Conservation (phyloP, 371 early-diverging fungal genomes). For the Mortierella polycephala region DNA sequence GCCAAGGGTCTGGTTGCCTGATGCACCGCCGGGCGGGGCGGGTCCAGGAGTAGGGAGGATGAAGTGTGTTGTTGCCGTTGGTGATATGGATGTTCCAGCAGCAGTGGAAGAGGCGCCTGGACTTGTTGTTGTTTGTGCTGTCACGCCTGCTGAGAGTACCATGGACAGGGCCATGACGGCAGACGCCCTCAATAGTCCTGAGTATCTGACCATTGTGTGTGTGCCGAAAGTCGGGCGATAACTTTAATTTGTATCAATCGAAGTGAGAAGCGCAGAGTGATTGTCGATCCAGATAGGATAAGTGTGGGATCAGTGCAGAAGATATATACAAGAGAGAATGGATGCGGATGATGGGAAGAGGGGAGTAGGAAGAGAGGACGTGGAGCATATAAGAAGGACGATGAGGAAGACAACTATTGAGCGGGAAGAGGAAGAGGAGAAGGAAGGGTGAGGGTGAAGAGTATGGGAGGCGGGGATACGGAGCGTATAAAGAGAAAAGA, state of each 20-base stretch:
- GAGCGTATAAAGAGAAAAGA: neutral
- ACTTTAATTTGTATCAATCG: neutral
- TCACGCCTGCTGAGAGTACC: neutral
- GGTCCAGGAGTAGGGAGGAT: neutral
- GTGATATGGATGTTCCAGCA: neutral
- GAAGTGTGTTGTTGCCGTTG: neutral
- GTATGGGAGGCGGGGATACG: neutral
- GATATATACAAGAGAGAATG: no score
- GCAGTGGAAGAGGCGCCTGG: neutral
- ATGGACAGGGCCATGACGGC: neutral
- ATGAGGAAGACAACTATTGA: neutral
- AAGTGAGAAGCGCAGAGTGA: no score
- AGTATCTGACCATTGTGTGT: neutral
- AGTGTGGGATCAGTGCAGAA: no score
- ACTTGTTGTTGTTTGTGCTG: neutral
- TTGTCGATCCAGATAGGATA: no score
- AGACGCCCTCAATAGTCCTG: neutral
- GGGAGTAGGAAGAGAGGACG: no score
- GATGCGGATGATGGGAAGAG: no score
- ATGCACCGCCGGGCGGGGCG: neutral
- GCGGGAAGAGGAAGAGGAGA: neutral
- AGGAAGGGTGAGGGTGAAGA: neutral
- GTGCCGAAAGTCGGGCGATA: neutral
- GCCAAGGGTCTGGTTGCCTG: conserved; percentile 11
- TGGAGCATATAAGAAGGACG: neutral